These are phyloP conservation scores for Colletotrichum sp. DNA, from an alignment of 2,329 filamentous ascomycete species.

Conservation along the genomic window DNA sequence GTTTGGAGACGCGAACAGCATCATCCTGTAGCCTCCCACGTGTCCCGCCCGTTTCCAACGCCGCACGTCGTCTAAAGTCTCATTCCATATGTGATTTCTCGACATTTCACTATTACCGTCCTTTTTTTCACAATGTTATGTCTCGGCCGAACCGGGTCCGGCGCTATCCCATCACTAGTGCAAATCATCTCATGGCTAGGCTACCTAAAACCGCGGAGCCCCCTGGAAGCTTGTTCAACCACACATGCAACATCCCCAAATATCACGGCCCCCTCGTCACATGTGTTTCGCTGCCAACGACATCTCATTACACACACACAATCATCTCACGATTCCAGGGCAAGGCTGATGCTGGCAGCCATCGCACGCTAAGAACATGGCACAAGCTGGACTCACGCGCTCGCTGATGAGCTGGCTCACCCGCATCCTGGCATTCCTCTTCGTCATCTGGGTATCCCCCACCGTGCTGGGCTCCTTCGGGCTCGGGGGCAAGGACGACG, in stretches of 20 bases:
- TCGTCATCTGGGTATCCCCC: not conserved
- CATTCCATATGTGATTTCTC: not conserved
- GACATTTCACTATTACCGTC: not conserved
- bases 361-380: not conserved
- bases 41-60: not conserved
- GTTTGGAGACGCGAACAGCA: not conserved
- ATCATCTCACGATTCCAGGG: not conserved
- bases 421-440: not conserved
- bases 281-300: not conserved
- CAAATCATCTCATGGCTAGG: not conserved
- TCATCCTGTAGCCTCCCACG: not conserved
- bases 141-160: constrained; percentile 12
- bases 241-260: not conserved
- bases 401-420: not conserved
- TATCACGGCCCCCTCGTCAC: not conserved
- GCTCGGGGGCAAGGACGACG: not conserved
- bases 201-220: not conserved
- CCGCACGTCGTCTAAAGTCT: not conserved
- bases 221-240: not conserved
- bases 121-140: not conserved
- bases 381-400: not conserved
- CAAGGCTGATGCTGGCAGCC: not conserved
- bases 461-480: not conserved
- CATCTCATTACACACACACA: not conserved
- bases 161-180: not conserved